These are phyloP conservation scores for Pseudocercospora vitis DNA, from an alignment of 2,329 filamentous ascomycete genomes.

Conservation along the genomic window DNA sequence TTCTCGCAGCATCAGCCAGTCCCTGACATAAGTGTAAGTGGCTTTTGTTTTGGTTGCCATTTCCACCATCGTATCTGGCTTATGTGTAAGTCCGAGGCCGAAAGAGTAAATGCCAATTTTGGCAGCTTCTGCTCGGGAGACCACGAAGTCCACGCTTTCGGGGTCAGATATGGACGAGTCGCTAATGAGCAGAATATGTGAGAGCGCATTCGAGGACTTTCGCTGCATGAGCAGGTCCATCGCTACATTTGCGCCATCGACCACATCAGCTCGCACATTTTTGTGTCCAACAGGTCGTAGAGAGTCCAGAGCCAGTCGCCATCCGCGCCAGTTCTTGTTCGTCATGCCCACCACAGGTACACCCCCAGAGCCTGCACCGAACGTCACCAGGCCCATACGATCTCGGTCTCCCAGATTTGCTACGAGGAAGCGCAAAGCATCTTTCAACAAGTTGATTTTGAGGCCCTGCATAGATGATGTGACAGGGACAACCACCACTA, in stretches of 20 bases:
- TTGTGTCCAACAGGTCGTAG: conserved; percentile 95
- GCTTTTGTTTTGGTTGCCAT: conserved; percentile 93
- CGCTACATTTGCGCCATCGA: conserved; percentile 94
- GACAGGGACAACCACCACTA: conserved; percentile 94
- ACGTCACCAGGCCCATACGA: conserved; percentile 95
- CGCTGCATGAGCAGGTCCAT: conserved; percentile 99
- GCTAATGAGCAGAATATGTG: conserved; percentile 93
- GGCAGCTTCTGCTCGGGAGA: conserved; percentile 91
- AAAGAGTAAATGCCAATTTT: conserved; percentile 99
- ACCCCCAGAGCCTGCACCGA: conserved; percentile 89
- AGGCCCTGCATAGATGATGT: conserved; percentile 99
- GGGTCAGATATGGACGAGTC: conserved; percentile 92
- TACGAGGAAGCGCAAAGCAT: conserved; percentile 90
- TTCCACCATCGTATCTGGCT: conserved; percentile 98
- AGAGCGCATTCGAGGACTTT: conserved; percentile 91
- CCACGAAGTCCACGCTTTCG: conserved; percentile 96
- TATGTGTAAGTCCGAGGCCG: conserved; percentile 92
- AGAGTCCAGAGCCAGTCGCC: conserved; percentile 79
- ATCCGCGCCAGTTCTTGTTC: conserved; percentile 88
- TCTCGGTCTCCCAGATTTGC: conserved; percentile 86
- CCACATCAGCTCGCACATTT: conserved; percentile 91
- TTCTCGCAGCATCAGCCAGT: conserved; percentile 99
- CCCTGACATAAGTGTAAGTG: conserved; percentile 96
- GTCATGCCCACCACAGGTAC: conserved; percentile 98
- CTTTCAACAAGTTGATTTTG: conserved; percentile 91